These are phyloP conservation scores for Rhododendron griersonianum DNA, from an alignment of 148 eudicot genomes.

Conservation along the genomic window DNA sequence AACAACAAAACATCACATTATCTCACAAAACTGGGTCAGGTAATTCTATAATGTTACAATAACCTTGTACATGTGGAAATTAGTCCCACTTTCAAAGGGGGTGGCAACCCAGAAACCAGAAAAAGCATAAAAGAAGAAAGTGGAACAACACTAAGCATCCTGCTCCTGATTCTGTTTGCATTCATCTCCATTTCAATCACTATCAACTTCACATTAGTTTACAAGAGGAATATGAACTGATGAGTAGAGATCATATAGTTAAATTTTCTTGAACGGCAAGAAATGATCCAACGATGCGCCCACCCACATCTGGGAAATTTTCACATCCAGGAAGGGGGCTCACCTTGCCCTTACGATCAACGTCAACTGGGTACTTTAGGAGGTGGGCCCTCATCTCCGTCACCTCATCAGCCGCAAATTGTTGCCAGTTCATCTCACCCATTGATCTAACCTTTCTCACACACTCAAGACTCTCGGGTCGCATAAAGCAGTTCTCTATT, in stretches of 20 bases:
- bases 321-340: conserved; percentile 67
- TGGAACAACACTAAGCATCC: not conserved
- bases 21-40: not conserved
- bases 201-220: not conserved
- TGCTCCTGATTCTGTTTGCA: not conserved
- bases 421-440: conserved; percentile 77
- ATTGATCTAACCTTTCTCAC: conserved; percentile 55
- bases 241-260: conserved; percentile 36
- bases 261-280: conserved; percentile 81
- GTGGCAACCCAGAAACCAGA: not conserved
- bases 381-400: conserved; percentile 83
- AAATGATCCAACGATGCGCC: conserved; percentile 76
- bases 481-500: conserved; percentile 51
- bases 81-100: not conserved
- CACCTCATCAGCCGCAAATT: conserved; percentile 55
- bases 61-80: not conserved
- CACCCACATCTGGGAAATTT: conserved; percentile 83
- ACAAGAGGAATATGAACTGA: not conserved
- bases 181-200: not conserved
- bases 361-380: conserved; percentile 85
- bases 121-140: not conserved
- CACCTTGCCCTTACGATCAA: conserved; percentile 71
- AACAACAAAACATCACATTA: not conserved
- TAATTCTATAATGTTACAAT: not conserved
- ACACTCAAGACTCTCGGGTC: conserved; percentile 79